Evolutionary conservation across 192 early-diverging fungal species (phyloP).

Genomic region (Coemansia asiatica): DNA sequence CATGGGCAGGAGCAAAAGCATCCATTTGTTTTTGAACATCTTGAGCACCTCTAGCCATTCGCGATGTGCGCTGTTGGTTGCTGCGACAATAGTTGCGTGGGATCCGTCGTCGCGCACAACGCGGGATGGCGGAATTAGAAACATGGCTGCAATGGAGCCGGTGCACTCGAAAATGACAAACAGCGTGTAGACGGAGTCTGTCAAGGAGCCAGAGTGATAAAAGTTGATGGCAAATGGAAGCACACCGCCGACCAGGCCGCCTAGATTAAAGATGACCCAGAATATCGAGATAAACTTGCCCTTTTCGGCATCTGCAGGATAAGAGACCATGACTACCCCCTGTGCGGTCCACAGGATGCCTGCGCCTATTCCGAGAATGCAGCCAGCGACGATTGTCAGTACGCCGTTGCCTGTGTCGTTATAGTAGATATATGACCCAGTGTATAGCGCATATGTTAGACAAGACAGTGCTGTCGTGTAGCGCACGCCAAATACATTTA

Average conservation of each 20-base stretch:
- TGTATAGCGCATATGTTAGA: constrained; percentile 70
- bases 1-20: constrained; percentile 71
- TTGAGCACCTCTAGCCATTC: constrained; percentile 61
- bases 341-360: constrained; percentile 71
- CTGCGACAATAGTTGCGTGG: constrained; percentile 59
- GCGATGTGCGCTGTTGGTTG: constrained; percentile 58
- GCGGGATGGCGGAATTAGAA: constrained; percentile 59
- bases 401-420: constrained; percentile 59
- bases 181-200: constrained; percentile 66
- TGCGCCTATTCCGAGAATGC: constrained; percentile 73
- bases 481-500: constrained; percentile 75
- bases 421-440: constrained; percentile 68
- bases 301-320: constrained; percentile 75
- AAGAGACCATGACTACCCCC: constrained; percentile 79
- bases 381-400: constrained; percentile 71
- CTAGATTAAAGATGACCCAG: constrained; percentile 78
- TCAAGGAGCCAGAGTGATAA: constrained; percentile 57
- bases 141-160: constrained; percentile 60
- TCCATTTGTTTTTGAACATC: constrained; percentile 66
- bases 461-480: constrained; percentile 65
- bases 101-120: constrained; percentile 72
- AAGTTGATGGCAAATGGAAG: constrained; percentile 69
- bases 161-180: constrained; percentile 73
- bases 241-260: constrained; percentile 73
- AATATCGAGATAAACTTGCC: constrained; percentile 79